Conservation (phyloP, 202 grass and related monocot species). For the Tripidium arundinaceum region DNA sequence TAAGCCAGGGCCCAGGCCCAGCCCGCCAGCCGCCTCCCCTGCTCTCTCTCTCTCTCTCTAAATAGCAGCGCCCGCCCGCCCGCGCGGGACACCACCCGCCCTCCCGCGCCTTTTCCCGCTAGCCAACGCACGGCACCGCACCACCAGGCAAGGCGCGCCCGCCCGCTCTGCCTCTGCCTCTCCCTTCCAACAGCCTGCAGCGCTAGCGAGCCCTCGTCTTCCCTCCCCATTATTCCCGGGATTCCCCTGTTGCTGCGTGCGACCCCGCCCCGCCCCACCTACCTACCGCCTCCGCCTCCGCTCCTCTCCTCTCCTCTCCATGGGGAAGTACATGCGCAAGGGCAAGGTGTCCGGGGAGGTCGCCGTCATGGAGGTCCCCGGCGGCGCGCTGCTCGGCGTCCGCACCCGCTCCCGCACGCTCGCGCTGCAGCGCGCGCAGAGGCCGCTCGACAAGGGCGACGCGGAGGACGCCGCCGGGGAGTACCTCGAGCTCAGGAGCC, state of each 20-base stretch:
- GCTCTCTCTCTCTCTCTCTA: not conserved
- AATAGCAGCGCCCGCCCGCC: slow-evolving; percentile 6
- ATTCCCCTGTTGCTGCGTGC: slow-evolving; percentile 33
- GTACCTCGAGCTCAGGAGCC: slow-evolving; percentile 84
- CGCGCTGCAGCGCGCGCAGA: slow-evolving; percentile 50
- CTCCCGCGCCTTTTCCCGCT: slow-evolving; percentile 31
- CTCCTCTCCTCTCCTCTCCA: not conserved
- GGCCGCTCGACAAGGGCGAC: slow-evolving; percentile 25
- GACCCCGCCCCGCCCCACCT: not conserved
- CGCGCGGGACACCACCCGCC: not conserved
- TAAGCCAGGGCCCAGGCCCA: not conserved
- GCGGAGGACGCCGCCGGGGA: not conserved
- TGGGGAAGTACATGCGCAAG: slow-evolving; percentile 97
- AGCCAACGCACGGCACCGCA: slow-evolving; percentile 9
- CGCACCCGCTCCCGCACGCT: slow-evolving; percentile 86
- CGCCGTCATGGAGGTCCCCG: slow-evolving; percentile 80
- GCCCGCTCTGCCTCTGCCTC: not conserved
- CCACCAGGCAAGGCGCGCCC: not conserved
- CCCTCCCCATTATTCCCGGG: slow-evolving; percentile 33
- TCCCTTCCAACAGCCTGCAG: not conserved
- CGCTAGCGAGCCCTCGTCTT: not conserved
- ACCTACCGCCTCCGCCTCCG: not conserved
- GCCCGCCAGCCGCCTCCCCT: not conserved
- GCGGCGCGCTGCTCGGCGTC: slow-evolving; percentile 75
- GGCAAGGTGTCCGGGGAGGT: slow-evolving; percentile 87